Evolutionary conservation across 148 eudicot species (phyloP), one percentile per base, ranked within the genome.

Genomic region (Cornus suecica): DNA sequence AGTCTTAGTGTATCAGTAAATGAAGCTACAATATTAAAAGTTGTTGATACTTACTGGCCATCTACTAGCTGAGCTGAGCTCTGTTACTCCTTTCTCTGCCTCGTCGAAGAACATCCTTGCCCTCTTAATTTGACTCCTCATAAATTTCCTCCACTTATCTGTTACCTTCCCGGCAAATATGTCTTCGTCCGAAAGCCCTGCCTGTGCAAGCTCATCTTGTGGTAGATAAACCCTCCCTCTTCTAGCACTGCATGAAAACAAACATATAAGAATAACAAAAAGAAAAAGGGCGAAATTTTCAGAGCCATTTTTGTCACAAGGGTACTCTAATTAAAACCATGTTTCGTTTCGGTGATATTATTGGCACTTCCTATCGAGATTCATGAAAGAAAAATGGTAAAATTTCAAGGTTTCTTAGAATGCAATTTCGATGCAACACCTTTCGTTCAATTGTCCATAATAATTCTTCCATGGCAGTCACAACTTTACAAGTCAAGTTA

Each of bases 171-270:
- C 97, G 10, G 90, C 84, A 84, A 90, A 91, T 76, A 96, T 93
- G 79, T 96, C 98, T 54, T 96, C 97, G n/a, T 96, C 99, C 0
- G 97, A 90, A 31, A 96, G 90, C 74, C 99, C 98, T 5, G 97
- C 90, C 66, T 91, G 91, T n/a, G 94, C 92, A 77, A 96, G 77
- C 83, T 96, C 99, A 69, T 96, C 99, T 79, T 90, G 98, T 52
- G 99, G 99, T 29, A 96, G 81, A 80, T 96, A 96, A 67, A 96
- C 82, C 74, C 99, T 81, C 65, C 99, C 99, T 82, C 98, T 88
- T 76, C 94, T 84, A 22, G 99, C 88, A 87, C 99, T 96, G 82
- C 25, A 71, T 32, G 74, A 84, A 65, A 80, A 76, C 41, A 66
- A 66, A 58, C 16, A n/a, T 4, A 16, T 66, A 67, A 32, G 42